Evolutionary conservation across 768 basidiomycete genomes (phyloP).

Genomic region (Boletus fagicola): DNA sequence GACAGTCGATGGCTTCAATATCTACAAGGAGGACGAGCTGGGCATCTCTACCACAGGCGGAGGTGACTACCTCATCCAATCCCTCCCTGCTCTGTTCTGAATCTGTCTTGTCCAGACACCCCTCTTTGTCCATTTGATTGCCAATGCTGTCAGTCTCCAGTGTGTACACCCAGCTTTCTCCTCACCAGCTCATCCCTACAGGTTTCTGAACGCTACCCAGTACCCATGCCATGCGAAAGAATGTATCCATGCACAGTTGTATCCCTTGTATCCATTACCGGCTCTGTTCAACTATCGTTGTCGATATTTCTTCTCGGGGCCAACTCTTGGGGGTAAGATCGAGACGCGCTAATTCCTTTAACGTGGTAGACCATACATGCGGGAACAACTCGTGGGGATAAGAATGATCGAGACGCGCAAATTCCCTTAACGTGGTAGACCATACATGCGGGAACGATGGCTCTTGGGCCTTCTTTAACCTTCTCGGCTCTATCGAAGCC

Average conservation of each 20-base stretch:
- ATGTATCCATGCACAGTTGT: background rate
- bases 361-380: background rate
- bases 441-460: background rate
- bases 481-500: slow-evolving; percentile 59
- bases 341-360: background rate
- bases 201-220: slow-evolving; percentile 24
- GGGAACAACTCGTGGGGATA: too few relatives aligned
- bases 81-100: slow-evolving; percentile 13
- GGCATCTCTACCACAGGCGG: slow-evolving; percentile 67
- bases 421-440: background rate
- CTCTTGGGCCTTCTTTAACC: too few relatives aligned
- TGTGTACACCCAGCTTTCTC: background rate
- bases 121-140: slow-evolving; percentile 88
- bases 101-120: slow-evolving; percentile 54
- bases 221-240: background rate
- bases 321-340: background rate
- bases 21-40: slow-evolving; percentile 84
- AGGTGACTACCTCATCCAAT: slow-evolving; percentile 46
- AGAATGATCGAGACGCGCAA: background rate
- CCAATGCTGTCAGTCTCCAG: slow-evolving; percentile 68
- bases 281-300: background rate
- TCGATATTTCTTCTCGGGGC: background rate
- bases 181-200: slow-evolving; percentile 7
- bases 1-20: slow-evolving; percentile 76
- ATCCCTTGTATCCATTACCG: background rate